phyloP scores from a whole-genome alignment of 1,139 yeast genomes.

The Candida neerlandica region DNA sequence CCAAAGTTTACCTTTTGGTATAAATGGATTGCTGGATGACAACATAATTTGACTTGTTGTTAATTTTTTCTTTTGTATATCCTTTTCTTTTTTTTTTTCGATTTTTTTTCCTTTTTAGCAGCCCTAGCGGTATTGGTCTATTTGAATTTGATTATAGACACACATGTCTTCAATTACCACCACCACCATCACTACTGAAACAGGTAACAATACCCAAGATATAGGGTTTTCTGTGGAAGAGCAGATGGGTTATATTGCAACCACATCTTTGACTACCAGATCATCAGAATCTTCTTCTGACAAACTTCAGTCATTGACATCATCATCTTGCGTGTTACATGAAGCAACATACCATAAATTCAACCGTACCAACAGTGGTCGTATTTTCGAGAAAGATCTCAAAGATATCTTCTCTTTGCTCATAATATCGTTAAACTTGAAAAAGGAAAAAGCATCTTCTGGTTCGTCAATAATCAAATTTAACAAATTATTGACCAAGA shows the following conservation, averaged over 20 bases:
- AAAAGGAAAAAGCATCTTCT: conserved; percentile 18
- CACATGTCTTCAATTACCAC: background rate
- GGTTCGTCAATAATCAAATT: conserved; percentile 12
- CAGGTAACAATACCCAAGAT: background rate
- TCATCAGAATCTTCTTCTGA: background rate
- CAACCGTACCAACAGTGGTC: conserved; percentile 53
- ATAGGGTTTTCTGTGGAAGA: conserved; percentile 1
- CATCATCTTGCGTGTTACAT: conserved; percentile 30
- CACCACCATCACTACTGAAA: background rate
- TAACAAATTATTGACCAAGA: conserved; percentile 18
- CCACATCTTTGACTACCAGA: background rate
- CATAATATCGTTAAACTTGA: conserved; percentile 50
- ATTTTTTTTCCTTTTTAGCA: too few species aligned
- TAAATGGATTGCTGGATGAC: too few species aligned
- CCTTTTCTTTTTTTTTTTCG: too few species aligned
- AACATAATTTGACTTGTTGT: too few species aligned
- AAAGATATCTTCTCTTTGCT: conserved; percentile 58
- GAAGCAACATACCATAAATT: conserved; percentile 36
- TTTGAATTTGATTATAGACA: background rate
- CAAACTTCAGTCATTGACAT: background rate
- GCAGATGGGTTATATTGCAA: background rate
- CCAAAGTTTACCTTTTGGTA: too few species aligned
- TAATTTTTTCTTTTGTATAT: too few species aligned
- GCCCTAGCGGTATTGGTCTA: too few species aligned
- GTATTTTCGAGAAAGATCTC: conserved; percentile 55